phyloP scores from a whole-genome alignment of 2,329 filamentous ascomycete genomes.

The Ascochyta pisi region DNA sequence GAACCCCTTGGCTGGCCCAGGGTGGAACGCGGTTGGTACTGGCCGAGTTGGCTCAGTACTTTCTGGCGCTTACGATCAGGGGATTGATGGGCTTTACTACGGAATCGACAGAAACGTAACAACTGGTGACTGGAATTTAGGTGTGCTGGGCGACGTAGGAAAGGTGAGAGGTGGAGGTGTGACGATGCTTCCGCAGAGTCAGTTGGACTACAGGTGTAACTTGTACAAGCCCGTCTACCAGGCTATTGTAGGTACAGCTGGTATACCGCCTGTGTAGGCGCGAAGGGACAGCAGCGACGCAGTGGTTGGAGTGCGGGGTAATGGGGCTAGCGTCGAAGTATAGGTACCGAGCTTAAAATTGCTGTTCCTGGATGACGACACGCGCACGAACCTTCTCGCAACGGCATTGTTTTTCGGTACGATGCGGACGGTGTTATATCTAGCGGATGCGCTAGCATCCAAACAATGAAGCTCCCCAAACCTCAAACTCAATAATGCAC shows the following conservation, averaged over 20 bases:
- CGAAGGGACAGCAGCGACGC: background rate
- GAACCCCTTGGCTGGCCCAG: conserved; percentile 32
- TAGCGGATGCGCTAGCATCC: background rate
- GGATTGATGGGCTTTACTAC: conserved; percentile 11
- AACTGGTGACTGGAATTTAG: conserved; percentile 24
- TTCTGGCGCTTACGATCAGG: conserved; percentile 21
- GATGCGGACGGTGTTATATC: background rate
- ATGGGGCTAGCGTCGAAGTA: background rate
- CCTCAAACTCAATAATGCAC: conserved; percentile 14
- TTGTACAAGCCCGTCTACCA: conserved; percentile 25
- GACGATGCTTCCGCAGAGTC: conserved; percentile 24
- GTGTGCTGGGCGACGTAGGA: conserved; percentile 27
- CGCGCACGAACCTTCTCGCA: background rate
- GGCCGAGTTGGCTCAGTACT: conserved; percentile 21
- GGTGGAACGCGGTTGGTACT: conserved; percentile 32
- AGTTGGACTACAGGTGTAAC: conserved; percentile 24
- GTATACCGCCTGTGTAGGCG: conserved; percentile 12
- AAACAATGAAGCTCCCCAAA: background rate
- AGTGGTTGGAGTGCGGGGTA: conserved; percentile 15
- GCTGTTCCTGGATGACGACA: conserved; percentile 9
- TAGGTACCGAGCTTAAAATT: background rate
- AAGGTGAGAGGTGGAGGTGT: conserved; percentile 24
- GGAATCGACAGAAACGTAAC: conserved; percentile 9
- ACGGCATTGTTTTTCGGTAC: conserved; percentile 8
- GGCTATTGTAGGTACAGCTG: conserved; percentile 21